phyloP scores from a whole-genome alignment of 1,139 yeast species.

The Geotrichum phurueaensis region DNA sequence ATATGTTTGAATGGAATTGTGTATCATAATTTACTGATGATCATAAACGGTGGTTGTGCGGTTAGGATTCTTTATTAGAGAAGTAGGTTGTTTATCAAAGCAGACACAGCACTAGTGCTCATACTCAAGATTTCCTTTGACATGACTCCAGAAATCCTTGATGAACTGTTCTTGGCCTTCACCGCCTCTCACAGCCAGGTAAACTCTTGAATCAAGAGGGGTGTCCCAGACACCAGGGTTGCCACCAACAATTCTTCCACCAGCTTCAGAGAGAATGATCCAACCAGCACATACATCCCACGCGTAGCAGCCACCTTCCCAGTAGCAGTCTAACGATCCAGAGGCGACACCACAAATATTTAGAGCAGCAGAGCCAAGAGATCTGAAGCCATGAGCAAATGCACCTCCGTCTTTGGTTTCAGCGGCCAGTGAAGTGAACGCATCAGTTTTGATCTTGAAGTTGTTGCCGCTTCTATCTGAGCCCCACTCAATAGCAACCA shows the following conservation, averaged over 20 bases:
- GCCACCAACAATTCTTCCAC: constrained; percentile 51
- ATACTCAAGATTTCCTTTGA: constrained; percentile 43
- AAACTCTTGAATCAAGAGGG: constrained; percentile 46
- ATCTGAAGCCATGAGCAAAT: constrained; percentile 53
- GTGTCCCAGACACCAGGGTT: constrained; percentile 45
- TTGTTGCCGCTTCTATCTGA: constrained; percentile 49
- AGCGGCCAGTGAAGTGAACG: constrained; percentile 43
- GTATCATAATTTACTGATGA: neutral
- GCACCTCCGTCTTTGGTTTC: constrained; percentile 43
- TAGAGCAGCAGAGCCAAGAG: constrained; percentile 57
- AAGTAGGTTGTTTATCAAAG: neutral
- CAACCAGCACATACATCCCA: constrained; percentile 67
- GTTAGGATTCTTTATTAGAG: constrained; percentile 49
- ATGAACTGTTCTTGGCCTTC: constrained; percentile 43
- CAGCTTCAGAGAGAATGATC: constrained; percentile 54
- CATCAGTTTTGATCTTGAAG: constrained; percentile 44
- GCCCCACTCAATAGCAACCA: constrained; percentile 57
- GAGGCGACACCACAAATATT: constrained; percentile 51
- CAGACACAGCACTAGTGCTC: neutral
- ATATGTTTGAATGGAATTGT: neutral
- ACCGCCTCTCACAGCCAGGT: constrained; percentile 52
- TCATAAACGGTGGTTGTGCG: neutral
- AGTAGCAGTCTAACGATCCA: constrained; percentile 51
- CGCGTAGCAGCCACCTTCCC: constrained; percentile 60
- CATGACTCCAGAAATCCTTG: constrained; percentile 45